phyloP scores from a whole-genome alignment of 371 early-diverging fungal species.

The Rhizopus arrhizus region DNA sequence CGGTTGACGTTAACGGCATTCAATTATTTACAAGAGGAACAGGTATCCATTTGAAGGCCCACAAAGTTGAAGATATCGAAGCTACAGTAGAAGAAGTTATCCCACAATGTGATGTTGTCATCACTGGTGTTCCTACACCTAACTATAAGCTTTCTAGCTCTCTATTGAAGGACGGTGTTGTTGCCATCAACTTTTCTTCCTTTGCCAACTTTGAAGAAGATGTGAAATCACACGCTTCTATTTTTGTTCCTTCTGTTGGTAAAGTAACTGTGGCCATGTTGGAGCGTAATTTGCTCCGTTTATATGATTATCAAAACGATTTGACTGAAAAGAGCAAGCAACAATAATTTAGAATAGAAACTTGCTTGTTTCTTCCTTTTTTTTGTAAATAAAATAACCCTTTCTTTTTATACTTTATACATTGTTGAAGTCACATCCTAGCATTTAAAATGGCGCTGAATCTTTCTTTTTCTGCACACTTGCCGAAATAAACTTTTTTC shows the following conservation, averaged over 20 bases:
- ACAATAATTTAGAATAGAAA: conserved; percentile 3
- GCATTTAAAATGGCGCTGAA: no score
- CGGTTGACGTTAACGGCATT: conserved; percentile 89
- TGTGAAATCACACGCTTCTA: conserved; percentile 83
- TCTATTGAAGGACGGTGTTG: conserved; percentile 90
- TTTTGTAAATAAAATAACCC: conserved; percentile 1
- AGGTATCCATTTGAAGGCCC: conserved; percentile 75
- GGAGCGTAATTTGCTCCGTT: conserved; percentile 88
- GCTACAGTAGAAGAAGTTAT: conserved; percentile 79
- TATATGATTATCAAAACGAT: conserved; percentile 70
- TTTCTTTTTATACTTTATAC: no score
- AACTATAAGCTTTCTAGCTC: conserved; percentile 83
- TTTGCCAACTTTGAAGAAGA: conserved; percentile 89
- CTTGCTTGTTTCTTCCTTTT: no score
- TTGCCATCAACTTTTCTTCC: conserved; percentile 95
- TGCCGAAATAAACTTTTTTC: no score
- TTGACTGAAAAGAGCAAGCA: conserved; percentile 26
- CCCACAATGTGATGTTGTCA: conserved; percentile 88
- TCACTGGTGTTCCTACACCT: conserved; percentile 92
- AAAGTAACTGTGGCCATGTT: conserved; percentile 98
- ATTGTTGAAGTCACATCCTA: no score
- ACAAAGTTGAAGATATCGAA: conserved; percentile 77
- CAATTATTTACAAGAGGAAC: conserved; percentile 86
- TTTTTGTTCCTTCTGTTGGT: conserved; percentile 95
- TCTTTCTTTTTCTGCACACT: no score